Conservation (phyloP, 495 filamentous ascomycete species). For the Aspergillus leporis region DNA sequence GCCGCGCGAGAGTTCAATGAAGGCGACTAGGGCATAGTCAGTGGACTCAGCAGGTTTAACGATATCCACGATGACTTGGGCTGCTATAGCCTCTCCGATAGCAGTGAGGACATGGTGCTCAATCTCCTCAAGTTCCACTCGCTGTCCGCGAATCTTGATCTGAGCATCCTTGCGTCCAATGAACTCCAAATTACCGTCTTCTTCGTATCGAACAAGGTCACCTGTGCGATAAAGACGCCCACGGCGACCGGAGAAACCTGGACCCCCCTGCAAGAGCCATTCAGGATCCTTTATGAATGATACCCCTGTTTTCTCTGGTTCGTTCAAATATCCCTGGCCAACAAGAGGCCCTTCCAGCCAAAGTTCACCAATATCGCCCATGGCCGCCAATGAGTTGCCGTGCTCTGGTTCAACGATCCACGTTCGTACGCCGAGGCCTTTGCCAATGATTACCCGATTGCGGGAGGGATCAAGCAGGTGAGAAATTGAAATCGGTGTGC, state of each 20-base stretch:
- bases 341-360: constrained; percentile 74
- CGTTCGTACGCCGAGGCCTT: too few relatives aligned
- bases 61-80: too few relatives aligned
- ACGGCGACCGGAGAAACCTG: constrained; percentile 6
- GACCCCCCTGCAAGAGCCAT: constrained; percentile 29
- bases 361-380: constrained; percentile 69
- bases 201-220: constrained; percentile 38
- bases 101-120: too few relatives aligned
- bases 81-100: too few relatives aligned
- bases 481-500: too few relatives aligned
- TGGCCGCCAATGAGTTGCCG: constrained; percentile 44
- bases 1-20: too few relatives aligned
- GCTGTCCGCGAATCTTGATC: constrained; percentile 62
- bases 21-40: too few relatives aligned
- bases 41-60: too few relatives aligned
- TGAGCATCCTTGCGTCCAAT: constrained; percentile 38
- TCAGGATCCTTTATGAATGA: constrained; percentile 55
- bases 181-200: constrained; percentile 14
- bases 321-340: constrained; percentile 66
- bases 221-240: constrained; percentile 27
- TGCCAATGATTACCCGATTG: too few relatives aligned
- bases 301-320: constrained; percentile 52
- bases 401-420: constrained; percentile 67
- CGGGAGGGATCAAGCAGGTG: too few relatives aligned
- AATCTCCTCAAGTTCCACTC: neutral